These are phyloP conservation scores for Omphalea diandra DNA, from an alignment of 441 rosid species.

Conservation along the genomic window DNA sequence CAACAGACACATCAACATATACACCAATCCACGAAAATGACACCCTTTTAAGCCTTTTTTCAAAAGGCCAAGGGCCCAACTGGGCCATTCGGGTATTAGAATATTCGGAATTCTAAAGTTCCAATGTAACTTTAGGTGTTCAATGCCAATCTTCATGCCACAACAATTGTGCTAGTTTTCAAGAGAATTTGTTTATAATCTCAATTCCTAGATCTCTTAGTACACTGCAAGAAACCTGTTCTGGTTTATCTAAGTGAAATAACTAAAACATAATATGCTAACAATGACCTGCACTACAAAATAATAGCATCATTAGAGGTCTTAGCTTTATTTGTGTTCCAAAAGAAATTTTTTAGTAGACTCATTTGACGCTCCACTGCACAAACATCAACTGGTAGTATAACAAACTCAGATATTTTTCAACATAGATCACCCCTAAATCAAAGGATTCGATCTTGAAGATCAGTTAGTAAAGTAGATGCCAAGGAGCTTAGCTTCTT, in stretches of 20 bases:
- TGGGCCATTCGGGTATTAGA: too few relatives aligned
- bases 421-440: neutral
- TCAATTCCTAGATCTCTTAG: constrained; percentile 7
- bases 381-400: constrained; percentile 25
- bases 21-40: too few relatives aligned
- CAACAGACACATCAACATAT: too few relatives aligned
- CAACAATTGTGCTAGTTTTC: neutral
- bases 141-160: too few relatives aligned
- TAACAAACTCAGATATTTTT: constrained; percentile 14
- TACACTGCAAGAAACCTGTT: constrained; percentile 18
- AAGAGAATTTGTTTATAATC: neutral
- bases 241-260: neutral
- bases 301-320: constrained; percentile 15
- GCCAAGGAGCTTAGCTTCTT: constrained; percentile 84
- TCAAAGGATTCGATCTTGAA: constrained; percentile 90
- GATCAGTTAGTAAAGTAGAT: constrained; percentile 69
- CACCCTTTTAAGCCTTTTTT: too few relatives aligned
- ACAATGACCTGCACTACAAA: constrained; percentile 18
- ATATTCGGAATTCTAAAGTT: too few relatives aligned
- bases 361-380: constrained; percentile 41
- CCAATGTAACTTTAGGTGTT: too few relatives aligned
- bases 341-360: constrained; percentile 33
- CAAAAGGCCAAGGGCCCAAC: too few relatives aligned
- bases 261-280: constrained; percentile 11
- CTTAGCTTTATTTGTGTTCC: constrained; percentile 25